Base-by-base conservation (phyloP, 2,329 filamentous ascomycete genomes). In the Fusarium sp. region DNA sequence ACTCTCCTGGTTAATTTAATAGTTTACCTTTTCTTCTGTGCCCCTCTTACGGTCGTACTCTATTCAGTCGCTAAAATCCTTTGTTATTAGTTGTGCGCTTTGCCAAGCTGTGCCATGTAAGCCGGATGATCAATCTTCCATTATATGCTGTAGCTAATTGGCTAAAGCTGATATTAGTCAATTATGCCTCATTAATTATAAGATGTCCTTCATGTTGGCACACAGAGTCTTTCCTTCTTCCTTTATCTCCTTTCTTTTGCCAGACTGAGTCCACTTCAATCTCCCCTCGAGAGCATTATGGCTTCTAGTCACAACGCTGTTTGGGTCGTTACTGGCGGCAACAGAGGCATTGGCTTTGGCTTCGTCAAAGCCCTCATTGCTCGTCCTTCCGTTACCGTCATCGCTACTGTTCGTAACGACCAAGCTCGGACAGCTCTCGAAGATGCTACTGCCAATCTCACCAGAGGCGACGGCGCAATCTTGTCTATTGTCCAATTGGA, bases 381-480 rank as follows among this genome's bases (percentile, higher is more conserved):
- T 38, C 87, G 88, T 26, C 84, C 88, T 72, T 88, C 89, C 73
- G 88, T 90, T 76, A 89, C 79, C 5, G 76, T 84, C 51, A 78
- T 85, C 26, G 83, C 82, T 5, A 81, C 80, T 3, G 83, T 84
- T 8, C 82, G 84, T 20, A 75, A 79, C 54, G 71, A 7, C 39
- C 69, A 18, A 60, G 38, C 76, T 5, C 44, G 70, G 1, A 66
- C 73, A 0, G 69, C 68, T 1, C 68, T 80, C 12, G 57, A 71
- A 9, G 58, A 80, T 8, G 70, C 71, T 14, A 17, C 55, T 14
- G 10, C 5, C 11, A 10, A 32, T 60, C 1, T 69, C 82, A 1
- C 66, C 79, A 5, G 62, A 2, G 83, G 78, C 8, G 39, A 74
- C 0, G 71, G 61, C 1, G 70, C 54, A 2, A 67, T 86, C 1